These are phyloP conservation scores for Turritis glabra DNA, from an alignment of 345 rosid genomes.

Conservation along the genomic window DNA sequence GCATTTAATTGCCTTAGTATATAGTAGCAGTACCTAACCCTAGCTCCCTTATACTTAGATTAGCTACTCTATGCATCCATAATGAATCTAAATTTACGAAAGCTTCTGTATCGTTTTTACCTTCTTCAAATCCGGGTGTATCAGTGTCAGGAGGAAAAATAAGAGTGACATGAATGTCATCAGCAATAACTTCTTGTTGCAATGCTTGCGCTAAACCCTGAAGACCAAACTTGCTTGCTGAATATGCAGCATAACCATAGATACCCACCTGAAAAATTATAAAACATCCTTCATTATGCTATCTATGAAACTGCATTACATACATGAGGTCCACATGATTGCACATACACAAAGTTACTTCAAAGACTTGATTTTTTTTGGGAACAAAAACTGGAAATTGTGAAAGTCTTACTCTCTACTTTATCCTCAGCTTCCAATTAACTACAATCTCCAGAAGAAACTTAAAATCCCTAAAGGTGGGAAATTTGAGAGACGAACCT, in stretches of 20 bases:
- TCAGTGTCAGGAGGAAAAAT: conserved; percentile 88
- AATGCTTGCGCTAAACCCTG: conserved; percentile 88
- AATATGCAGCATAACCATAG: conserved; percentile 86
- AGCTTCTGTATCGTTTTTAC: conserved; percentile 33
- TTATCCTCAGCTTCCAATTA: not conserved
- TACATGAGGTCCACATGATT: not conserved
- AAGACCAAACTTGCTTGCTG: conserved; percentile 83
- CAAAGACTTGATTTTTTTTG: not conserved
- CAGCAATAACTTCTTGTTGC: conserved; percentile 85
- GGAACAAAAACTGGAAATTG: too few relatives aligned
- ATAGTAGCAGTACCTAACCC: conserved; percentile 1
- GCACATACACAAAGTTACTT: not conserved
- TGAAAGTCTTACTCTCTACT: not conserved
- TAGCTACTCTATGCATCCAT: not conserved
- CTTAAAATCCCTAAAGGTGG: not conserved
- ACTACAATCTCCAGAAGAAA: not conserved
- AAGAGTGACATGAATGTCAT: conserved; percentile 74
- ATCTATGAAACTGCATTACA: not conserved
- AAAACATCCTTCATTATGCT: not conserved
- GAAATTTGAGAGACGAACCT: conserved; percentile 46
- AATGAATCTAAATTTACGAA: not conserved
- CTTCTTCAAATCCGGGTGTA: conserved; percentile 76
- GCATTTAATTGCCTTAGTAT: not conserved
- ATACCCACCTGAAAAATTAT: conserved; percentile 64
- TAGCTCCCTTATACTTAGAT: not conserved